These are phyloP conservation scores for Phialocephala subalpina DNA, from an alignment of 2,329 filamentous ascomycete species.

Conservation along the genomic window DNA sequence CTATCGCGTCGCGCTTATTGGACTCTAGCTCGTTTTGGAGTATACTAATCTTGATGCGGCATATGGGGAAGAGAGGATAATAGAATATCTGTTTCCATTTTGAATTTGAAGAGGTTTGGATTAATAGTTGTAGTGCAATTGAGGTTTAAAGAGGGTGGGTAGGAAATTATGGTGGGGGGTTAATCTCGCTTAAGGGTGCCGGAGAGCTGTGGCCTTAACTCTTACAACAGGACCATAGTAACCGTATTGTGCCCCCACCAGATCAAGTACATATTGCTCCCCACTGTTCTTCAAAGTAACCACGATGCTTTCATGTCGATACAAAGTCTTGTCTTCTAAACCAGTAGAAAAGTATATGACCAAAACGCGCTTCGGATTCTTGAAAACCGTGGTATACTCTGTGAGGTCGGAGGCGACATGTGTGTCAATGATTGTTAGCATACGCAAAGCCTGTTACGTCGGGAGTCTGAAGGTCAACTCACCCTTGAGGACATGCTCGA, in stretches of 20 bases:
- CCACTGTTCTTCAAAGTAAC: not conserved
- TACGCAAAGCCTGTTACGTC: not conserved
- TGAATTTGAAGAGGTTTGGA: no score
- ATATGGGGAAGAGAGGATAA: no score
- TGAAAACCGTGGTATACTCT: not conserved
- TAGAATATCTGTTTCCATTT: no score
- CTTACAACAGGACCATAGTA: constrained; percentile 1
- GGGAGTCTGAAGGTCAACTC: not conserved
- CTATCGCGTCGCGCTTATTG: no score
- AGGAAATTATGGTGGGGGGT: no score
- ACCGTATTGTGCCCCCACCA: constrained; percentile 1
- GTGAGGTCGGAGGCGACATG: not conserved
- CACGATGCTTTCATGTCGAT: not conserved
- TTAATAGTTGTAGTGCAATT: no score
- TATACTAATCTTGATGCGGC: no score
- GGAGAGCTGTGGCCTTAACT: no score
- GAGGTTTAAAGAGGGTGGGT: no score
- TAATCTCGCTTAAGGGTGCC: no score
- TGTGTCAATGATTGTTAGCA: not conserved
- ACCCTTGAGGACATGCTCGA: constrained; percentile 5
- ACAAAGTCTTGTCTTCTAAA: not conserved
- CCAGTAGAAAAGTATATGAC: not conserved
- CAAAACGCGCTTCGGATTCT: not conserved
- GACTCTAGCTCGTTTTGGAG: no score
- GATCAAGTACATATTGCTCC: not conserved